Conservation (phyloP, 768 basidiomycete genomes). For the Boletus rubroflammeus region DNA sequence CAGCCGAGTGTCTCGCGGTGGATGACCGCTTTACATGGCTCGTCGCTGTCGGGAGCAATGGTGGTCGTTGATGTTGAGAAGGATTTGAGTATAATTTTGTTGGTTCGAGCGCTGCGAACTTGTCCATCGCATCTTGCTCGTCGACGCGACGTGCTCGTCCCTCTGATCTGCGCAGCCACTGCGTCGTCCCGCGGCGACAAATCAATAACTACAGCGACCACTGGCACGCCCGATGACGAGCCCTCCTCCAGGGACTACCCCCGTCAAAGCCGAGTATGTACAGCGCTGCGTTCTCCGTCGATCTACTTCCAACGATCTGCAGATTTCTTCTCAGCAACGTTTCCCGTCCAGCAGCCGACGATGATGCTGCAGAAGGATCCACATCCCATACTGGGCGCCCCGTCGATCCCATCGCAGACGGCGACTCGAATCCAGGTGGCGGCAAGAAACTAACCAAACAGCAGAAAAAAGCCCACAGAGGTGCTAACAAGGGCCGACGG, state of each 20-base stretch:
- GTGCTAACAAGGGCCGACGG: constrained; percentile 79
- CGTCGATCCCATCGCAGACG: constrained; percentile 33
- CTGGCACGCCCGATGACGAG: constrained; percentile 7
- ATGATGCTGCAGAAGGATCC: constrained; percentile 63
- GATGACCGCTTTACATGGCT: constrained; percentile 16
- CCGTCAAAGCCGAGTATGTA: constrained; percentile 50
- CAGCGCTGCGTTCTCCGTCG: neutral
- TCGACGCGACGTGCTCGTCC: neutral
- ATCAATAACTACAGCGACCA: neutral
- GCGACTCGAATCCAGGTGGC: constrained; percentile 22
- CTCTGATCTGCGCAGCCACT: constrained; percentile 13
- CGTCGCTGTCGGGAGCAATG: neutral
- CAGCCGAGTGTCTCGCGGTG: constrained; percentile 5
- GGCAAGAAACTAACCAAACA: constrained; percentile 51
- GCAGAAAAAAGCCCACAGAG: constrained; percentile 69
- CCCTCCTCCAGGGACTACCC: constrained; percentile 44
- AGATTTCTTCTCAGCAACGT: constrained; percentile 41
- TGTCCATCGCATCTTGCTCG: constrained; percentile 56
- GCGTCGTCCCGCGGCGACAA: neutral
- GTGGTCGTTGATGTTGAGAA: constrained; percentile 29
- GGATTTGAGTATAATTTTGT: constrained; percentile 47
- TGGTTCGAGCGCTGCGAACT: constrained; percentile 83
- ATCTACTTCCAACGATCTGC: neutral
- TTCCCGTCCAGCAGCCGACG: constrained; percentile 37
- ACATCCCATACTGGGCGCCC: constrained; percentile 33